Evolutionary conservation across 352 stramenopile species (phyloP), one percentile per base, ranked within the genome.

Genomic region (Globisporangium mamillatum): DNA sequence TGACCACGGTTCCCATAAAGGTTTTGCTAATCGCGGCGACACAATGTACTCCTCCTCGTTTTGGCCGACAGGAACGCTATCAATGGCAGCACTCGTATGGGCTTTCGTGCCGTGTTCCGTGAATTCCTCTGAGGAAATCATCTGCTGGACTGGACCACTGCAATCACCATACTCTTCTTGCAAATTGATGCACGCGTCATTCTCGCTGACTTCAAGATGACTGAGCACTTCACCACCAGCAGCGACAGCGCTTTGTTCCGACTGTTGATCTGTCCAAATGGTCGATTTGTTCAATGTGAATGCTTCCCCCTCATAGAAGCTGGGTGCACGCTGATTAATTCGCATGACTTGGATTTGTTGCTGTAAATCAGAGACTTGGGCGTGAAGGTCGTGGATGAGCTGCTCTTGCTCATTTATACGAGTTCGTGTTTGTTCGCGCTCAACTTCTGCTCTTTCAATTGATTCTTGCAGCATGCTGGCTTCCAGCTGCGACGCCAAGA

Each of bases 1-100:
- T 12, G 73, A 77, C 77, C 77, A 84, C 22, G 77, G 77, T 61
- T 80, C 71, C 77, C 77, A 84, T 32, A 84, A 64, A n/a, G 77
- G 71, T 50, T 78, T 79, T 10, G 70, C 66, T 20, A 67, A 71
- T 46, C 73, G 63, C 70, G 75, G 73, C 32, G 74, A 82, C 62
- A 67, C 48, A 20, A 77, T 65, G 57, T 16, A 46, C 55, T 61
- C 64, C 53, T 32, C 27, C 27, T 32, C 27, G 27, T 32, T 32
- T 3, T 32, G 27, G 27, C 27, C 27, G 27, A 32, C 27, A 32
- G 27, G 27, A 32, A 32, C 27, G 27, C 27, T 32, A 32, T 32
- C 3, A 32, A 32, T 32, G 27, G 27, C 27, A 32, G 27, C 27
- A 32, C 27, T 32, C 27, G 27, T 32, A 32, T 32, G 27, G 3